These are phyloP conservation scores for Nadsonia starkeyi-henricii DNA, from an alignment of 1,139 yeast species.

Conservation along the genomic window DNA sequence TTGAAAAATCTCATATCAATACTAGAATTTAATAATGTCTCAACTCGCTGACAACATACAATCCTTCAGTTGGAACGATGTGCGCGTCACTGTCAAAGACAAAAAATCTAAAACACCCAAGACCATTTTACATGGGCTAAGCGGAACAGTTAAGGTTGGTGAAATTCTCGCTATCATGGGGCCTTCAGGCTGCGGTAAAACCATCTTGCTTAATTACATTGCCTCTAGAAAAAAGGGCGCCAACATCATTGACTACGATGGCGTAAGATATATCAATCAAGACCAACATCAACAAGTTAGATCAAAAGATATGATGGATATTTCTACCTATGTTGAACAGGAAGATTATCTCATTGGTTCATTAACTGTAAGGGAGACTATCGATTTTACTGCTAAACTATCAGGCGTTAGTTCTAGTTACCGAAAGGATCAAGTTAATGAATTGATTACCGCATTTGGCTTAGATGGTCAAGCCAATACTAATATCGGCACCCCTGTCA, in stretches of 20 bases:
- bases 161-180: conserved; percentile 95
- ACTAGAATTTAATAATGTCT: too few species aligned
- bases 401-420: conserved; percentile 60
- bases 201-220: conserved; percentile 77
- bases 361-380: conserved; percentile 88
- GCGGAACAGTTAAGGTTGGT: conserved; percentile 69
- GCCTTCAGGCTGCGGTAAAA: conserved; percentile 96
- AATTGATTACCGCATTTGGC: conserved; percentile 73
- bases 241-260: conserved; percentile 33
- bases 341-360: conserved; percentile 87
- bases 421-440: conserved; percentile 67
- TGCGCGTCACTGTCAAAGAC: background rate
- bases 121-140: background rate
- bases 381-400: conserved; percentile 76
- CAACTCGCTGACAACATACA: background rate
- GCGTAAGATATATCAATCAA: background rate
- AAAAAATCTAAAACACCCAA: background rate
- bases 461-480: conserved; percentile 73
- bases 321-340: conserved; percentile 94
- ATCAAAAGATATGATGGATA: conserved; percentile 39
- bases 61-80: background rate
- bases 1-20: too few species aligned
- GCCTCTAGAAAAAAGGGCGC: conserved; percentile 85
- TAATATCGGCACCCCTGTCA: conserved; percentile 76
- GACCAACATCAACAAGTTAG: background rate